Evolutionary conservation across 1,284 basidiomycete species (phyloP), one percentile per base, ranked within the genome.

Genomic region (Ceratobasidium sp.): DNA sequence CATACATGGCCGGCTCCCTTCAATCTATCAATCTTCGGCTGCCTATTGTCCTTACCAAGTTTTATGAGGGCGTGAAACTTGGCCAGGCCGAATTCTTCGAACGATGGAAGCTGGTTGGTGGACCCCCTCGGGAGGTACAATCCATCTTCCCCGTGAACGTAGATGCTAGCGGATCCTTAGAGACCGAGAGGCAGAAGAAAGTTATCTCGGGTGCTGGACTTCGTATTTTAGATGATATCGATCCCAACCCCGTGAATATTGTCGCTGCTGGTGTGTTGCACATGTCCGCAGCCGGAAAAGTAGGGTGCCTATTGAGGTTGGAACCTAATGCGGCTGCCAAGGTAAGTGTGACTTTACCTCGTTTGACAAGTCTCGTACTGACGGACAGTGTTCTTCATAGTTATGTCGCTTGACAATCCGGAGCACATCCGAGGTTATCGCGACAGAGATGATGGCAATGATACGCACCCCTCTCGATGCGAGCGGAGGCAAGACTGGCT

Each of bases 321-420:
- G 97, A 99, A 81, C 97, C 97, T 0, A 99, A 98, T 82, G 87
- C 88, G 71, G 94, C 96, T 74, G 96, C 96, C 18, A 97, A 97
- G 86, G 94, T 93, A 78, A 45, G 21, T 18, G 23, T 9, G 21
- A n/a, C n/a, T n/a, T 36, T 28, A 39, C 9, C 10, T 39, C 48
- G 21, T 64, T 67, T 60, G n/a, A n/a, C n/a, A n/a, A 50, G 28
- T 26, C 48, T 50, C 9, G 48, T 53, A 32, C 4, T 43, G 21
- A 50, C 28, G 18, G 59, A 32, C 62, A 46, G 10, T 45, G 26
- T 6, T 67, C 36, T 76, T 72, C 69, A 53, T 76, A 96, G 94
- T 84, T 98, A 58, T 97, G 95, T 80, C 92, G 97, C 65, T 80
- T 99, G 74, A 99, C 97, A 8, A 87, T 98, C 53, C 88, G 97